Evolutionary conservation across 371 early-diverging fungal species (phyloP), one percentile per base, ranked within the genome.

Genomic region (Syncephalis plumigaleata): DNA sequence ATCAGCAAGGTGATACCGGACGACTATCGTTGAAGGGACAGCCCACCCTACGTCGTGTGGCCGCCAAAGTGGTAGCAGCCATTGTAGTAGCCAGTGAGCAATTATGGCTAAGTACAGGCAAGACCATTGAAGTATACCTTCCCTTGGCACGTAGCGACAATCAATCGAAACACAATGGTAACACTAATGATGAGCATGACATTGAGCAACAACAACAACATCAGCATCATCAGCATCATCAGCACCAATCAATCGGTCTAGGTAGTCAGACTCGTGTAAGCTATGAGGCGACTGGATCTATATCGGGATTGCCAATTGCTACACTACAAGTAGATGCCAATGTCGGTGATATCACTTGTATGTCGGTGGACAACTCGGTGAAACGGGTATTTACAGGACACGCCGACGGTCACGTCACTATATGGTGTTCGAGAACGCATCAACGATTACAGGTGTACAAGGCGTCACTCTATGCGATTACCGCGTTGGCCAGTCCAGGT

Each of bases 331-430:
- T 40, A 3, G 40, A 21, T 21, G 21, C 21, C 4, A 21, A 40
- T 21, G 21, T 40, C 4, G 81, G 83, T 1, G 61, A 67, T 39
- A 65, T 84, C 44, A 72, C 74, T 2, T 68, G 71, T 39, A 55
- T 84, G 25, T 67, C 75, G 1, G 65, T 64, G 0, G 58, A 68
- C 16, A 63, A 66, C 1, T 66, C 65, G 36, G 64, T 66, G 39
- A 55, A 52, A 5, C 60, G 60, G 22, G 75, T 85, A 9, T 75
- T 75, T 58, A 63, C 75, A 3, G 81, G 81, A 2, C 88, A 87
- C 57, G 84, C 82, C 20, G 80, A 87, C 57, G 87, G 88, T 36
- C 82, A 77, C 44, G 68, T 87, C 3, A 68, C 74, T 20, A 61
- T 84, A 0, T 86, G 84, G 83, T 76, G 82, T 53, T 57, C 66